Evolutionary conservation across 345 rosid species (phyloP), one percentile per base, ranked within the genome.

Genomic region (Populus tremula): DNA sequence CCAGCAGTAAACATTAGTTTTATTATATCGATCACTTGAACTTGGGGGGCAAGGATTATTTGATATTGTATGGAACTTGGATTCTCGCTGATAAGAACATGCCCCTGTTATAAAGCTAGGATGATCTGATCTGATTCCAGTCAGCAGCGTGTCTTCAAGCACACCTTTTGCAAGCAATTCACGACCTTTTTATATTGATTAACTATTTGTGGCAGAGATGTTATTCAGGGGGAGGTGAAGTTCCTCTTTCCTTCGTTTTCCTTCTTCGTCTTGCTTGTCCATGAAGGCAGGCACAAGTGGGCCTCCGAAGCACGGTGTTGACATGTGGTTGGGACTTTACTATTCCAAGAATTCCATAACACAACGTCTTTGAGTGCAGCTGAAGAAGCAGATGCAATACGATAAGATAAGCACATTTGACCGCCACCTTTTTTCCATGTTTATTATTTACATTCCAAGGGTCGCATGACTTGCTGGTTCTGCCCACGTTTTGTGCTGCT

Each of bases 361-460:
- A 33, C 29, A 21, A 53, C 74, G 74, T 71, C 47, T 84, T 7
- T 12, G 20, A 41, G 31, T 31, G n/a, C n/a, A 10, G 2, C 1
- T 2, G 8, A 43, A n/a, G 23, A 25, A 20, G n/a, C 16, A 45
- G 8, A 72, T 23, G 5, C 8, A 71, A 23, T 25, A 63, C 18
- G 20, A 9, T 18, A n/a, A 56, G 85, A 85, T 79, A 77, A 76
- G 81, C 20, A 14, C 75, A 9, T 62, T 77, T 79, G 84, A 69
- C 80, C 16, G 5, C n/a, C 23, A 18, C 79, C 68, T 49, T 23
- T 4, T 75, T 9, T 54, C 67, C 2, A 29, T 17, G 41, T 72
- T 54, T 23, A 20, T 39, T 14, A 16, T 41, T 45, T 5, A 5
- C 21, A 50, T 50, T 18, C 56, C 0, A 50, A 50, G 2, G 56